These are phyloP conservation scores for Dichomitus squalens DNA, from an alignment of 1,284 basidiomycete genomes.

Conservation along the genomic window DNA sequence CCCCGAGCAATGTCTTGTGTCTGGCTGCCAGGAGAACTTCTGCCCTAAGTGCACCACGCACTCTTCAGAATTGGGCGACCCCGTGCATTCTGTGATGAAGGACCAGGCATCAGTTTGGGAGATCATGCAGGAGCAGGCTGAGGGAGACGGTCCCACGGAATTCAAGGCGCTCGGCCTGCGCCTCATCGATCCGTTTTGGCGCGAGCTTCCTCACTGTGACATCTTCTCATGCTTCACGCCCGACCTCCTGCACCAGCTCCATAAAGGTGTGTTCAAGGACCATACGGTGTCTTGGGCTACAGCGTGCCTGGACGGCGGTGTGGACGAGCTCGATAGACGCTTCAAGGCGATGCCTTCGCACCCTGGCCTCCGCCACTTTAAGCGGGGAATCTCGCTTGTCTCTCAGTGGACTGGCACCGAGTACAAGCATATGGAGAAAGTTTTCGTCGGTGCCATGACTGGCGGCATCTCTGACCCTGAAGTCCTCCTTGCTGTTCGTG, in stretches of 20 bases:
- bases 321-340: constrained; percentile 27
- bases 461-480: constrained; percentile 12
- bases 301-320: constrained; percentile 8
- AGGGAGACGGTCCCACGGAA: constrained; percentile 7
- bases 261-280: constrained; percentile 36
- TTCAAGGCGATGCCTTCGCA: constrained; percentile 25
- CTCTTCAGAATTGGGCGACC: constrained; percentile 8
- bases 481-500: constrained; percentile 18
- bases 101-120: constrained; percentile 2
- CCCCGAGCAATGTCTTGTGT: constrained; percentile 41
- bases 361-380: constrained; percentile 26
- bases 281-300: constrained; percentile 30
- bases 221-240: constrained; percentile 31
- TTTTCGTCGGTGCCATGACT: constrained; percentile 26
- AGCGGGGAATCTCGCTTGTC: constrained; percentile 24
- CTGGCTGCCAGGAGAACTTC: constrained; percentile 24
- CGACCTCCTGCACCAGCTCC: constrained; percentile 31
- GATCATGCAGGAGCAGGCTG: background rate
- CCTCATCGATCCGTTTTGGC: constrained; percentile 27
- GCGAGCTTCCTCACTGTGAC: constrained; percentile 25
- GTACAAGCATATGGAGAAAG: constrained; percentile 29
- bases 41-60: constrained; percentile 25
- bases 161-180: constrained; percentile 14
- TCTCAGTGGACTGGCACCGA: constrained; percentile 31
- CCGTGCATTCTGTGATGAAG: constrained; percentile 4